These are phyloP conservation scores for Beta macrorhiza DNA, from an alignment of 179 eudicot species.

Conservation along the genomic window DNA sequence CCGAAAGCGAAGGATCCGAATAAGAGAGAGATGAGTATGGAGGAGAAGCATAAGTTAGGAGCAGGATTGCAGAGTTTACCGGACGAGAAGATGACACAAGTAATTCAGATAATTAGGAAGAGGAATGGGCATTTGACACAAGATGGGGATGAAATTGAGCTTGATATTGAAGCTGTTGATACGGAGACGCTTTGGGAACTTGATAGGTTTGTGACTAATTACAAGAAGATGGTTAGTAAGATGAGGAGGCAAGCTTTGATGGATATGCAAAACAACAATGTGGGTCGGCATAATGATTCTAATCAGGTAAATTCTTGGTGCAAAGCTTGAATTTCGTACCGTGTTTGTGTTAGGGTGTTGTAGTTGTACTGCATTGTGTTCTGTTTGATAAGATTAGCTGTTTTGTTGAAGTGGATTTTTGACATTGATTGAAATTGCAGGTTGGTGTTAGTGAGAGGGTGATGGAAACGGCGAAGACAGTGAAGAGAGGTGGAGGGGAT, in stretches of 20 bases:
- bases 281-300: slow-evolving; percentile 15
- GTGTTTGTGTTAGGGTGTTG: background rate
- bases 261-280: slow-evolving; percentile 35
- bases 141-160: slow-evolving; percentile 90
- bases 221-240: slow-evolving; percentile 83
- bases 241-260: slow-evolving; percentile 64
- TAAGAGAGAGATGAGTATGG: slow-evolving; percentile 73
- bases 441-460: slow-evolving; percentile 42
- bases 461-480: slow-evolving; percentile 28
- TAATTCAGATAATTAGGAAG: slow-evolving; percentile 71
- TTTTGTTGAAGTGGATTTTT: slow-evolving; percentile 4
- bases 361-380: background rate
- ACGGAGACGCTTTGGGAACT: slow-evolving; percentile 92
- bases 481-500: slow-evolving; percentile 44
- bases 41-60: slow-evolving; percentile 80
- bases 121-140: slow-evolving; percentile 61
- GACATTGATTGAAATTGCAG: slow-evolving; percentile 27
- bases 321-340: background rate
- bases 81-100: slow-evolving; percentile 77
- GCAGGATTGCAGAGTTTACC: slow-evolving; percentile 71
- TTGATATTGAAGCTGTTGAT: slow-evolving; percentile 84
- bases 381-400: background rate
- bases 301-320: slow-evolving; percentile 27
- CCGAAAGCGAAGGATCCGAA: slow-evolving; percentile 75
- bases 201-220: slow-evolving; percentile 79